phyloP scores from a whole-genome alignment of 768 basidiomycete species.

The Neoboletus magnificus region DNA sequence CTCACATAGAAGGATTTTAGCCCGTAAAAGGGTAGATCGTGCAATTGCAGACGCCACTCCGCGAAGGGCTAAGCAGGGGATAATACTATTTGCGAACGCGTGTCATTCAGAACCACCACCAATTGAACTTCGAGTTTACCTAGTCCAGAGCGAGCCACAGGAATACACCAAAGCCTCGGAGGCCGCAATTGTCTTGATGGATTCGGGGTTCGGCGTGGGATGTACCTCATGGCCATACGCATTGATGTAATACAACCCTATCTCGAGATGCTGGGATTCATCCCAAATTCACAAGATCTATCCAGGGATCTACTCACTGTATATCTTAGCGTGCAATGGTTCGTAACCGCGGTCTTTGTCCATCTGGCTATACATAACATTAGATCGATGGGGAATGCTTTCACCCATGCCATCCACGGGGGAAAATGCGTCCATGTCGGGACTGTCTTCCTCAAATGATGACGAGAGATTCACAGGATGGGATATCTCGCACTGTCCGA shows the following conservation, averaged over 20 bases:
- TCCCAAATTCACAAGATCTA: slow-evolving; percentile 8
- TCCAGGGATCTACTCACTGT: slow-evolving; percentile 45
- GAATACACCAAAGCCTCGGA: slow-evolving; percentile 82
- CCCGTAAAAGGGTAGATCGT: slow-evolving; percentile 61
- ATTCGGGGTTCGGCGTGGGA: slow-evolving; percentile 82
- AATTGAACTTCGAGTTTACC: slow-evolving; percentile 40
- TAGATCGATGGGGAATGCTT: slow-evolving; percentile 45
- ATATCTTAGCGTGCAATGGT: slow-evolving; percentile 57
- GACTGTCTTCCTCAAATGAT: slow-evolving; percentile 28
- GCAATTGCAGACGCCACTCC: slow-evolving; percentile 80
- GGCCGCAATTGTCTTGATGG: slow-evolving; percentile 55
- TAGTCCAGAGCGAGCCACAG: slow-evolving; percentile 94
- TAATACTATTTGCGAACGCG: slow-evolving; percentile 50
- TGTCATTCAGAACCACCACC: slow-evolving; percentile 3
- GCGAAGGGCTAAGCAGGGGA: slow-evolving; percentile 86
- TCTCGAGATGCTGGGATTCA: slow-evolving; percentile 3
- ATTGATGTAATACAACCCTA: slow-evolving; percentile 86
- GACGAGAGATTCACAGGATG: slow-evolving; percentile 58
- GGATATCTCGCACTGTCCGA: slow-evolving; percentile 93
- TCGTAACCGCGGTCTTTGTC: slow-evolving; percentile 51
- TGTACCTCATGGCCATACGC: slow-evolving; percentile 90
- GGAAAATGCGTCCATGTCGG: slow-evolving; percentile 39
- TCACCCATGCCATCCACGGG: slow-evolving; percentile 56
- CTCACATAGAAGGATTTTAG: slow-evolving; percentile 84
- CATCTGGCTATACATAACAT: slow-evolving; percentile 61